phyloP scores from a whole-genome alignment of 768 basidiomycete species.

The Lepiota subincarnata region DNA sequence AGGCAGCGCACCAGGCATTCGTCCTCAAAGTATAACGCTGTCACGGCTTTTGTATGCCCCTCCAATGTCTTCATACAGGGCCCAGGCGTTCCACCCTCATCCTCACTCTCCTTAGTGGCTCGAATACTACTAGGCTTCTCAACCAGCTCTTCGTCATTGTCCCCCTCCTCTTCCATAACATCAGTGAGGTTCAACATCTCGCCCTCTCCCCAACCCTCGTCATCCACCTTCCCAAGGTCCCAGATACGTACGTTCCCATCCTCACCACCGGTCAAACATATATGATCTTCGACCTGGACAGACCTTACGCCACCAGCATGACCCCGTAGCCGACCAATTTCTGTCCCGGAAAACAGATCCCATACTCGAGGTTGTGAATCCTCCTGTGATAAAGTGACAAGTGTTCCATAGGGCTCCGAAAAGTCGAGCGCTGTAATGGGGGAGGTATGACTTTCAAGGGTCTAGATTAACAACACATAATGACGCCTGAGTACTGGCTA shows the following conservation, averaged over 20 bases:
- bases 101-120: slow-evolving; percentile 29
- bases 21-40: slow-evolving; percentile 93
- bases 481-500: slow-evolving; percentile 7
- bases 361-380: slow-evolving; percentile 88
- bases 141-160: slow-evolving; percentile 37
- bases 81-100: slow-evolving; percentile 39
- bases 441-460: slow-evolving; percentile 73
- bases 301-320: slow-evolving; percentile 82
- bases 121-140: slow-evolving; percentile 38
- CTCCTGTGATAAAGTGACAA: slow-evolving; percentile 84
- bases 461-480: slow-evolving; percentile 40
- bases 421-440: slow-evolving; percentile 91
- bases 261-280: slow-evolving; percentile 87
- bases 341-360: slow-evolving; percentile 89
- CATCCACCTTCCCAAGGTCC: slow-evolving; percentile 85
- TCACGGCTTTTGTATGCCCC: slow-evolving; percentile 91
- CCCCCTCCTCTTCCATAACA: slow-evolving; percentile 62
- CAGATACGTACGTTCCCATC: slow-evolving; percentile 85
- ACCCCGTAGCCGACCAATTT: slow-evolving; percentile 81
- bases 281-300: slow-evolving; percentile 86
- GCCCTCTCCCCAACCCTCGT: slow-evolving; percentile 54
- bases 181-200: slow-evolving; percentile 59
- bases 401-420: slow-evolving; percentile 92
- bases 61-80: slow-evolving; percentile 74
- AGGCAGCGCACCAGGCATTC: slow-evolving; percentile 70